These are phyloP conservation scores for Aspergillus melleus DNA, from an alignment of 2,329 filamentous ascomycete genomes.

Conservation along the genomic window DNA sequence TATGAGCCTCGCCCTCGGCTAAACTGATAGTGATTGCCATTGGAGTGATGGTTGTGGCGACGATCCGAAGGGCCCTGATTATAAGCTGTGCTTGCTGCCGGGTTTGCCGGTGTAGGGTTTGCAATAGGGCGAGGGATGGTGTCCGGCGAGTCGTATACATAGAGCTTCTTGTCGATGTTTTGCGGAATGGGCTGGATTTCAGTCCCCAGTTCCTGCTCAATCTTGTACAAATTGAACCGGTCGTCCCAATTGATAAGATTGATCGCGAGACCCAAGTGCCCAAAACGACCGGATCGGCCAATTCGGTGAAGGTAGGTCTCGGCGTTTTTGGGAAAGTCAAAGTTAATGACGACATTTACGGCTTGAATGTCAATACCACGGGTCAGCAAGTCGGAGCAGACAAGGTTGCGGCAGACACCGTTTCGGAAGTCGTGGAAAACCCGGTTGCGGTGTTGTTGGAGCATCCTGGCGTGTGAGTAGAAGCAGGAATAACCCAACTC, in stretches of 20 bases:
- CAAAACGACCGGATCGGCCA: constrained; percentile 94
- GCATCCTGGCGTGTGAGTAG: constrained; percentile 98
- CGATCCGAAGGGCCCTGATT: constrained; percentile 33
- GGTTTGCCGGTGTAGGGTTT: constrained; percentile 47
- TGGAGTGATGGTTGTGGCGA: constrained; percentile 36
- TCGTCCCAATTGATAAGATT: constrained; percentile 99
- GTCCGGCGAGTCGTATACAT: constrained; percentile 96
- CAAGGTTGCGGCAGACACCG: constrained; percentile 94
- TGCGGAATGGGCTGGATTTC: constrained; percentile 96
- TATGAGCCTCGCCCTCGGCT: constrained; percentile 43
- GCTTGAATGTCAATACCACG: constrained; percentile 99
- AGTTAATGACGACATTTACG: constrained; percentile 99
- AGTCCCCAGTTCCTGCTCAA: constrained; percentile 93
- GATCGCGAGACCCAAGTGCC: constrained; percentile 94
- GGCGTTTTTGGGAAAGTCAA: constrained; percentile 98
- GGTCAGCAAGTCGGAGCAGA: constrained; percentile 95
- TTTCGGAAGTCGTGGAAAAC: constrained; percentile 99
- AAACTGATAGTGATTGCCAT: constrained; percentile 39
- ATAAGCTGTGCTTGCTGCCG: constrained; percentile 17
- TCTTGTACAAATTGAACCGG: constrained; percentile 97
- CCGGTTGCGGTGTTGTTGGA: constrained; percentile 92
- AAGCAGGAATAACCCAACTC: constrained; percentile 99
- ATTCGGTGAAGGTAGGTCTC: constrained; percentile 99
- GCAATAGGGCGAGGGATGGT: constrained; percentile 83
- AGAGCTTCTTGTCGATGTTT: constrained; percentile 94